A percentile compares a stretch with the other conserved stretches of the same genome.
Conservation (phyloP, 331 rosid genomes). For the Rhamnella rubrinervis region DNA sequence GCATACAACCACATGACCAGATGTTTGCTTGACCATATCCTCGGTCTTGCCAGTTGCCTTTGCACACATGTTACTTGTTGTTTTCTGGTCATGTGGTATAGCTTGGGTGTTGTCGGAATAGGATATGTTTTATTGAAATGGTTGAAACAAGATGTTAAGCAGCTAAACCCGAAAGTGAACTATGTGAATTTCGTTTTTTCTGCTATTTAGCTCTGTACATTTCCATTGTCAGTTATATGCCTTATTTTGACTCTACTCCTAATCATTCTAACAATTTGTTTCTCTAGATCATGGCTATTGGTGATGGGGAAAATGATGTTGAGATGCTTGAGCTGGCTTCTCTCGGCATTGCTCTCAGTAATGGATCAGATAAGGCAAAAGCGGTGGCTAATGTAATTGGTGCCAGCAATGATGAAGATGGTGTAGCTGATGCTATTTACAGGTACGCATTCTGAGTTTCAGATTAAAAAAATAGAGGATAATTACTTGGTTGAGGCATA, state of each 20-base stretch:
- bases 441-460: constrained; percentile 73
- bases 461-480: not conserved
- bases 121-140: not conserved
- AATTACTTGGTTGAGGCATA: not conserved
- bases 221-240: constrained; percentile 3
- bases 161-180: not conserved
- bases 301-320: constrained; percentile 91
- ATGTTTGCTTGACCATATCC: too few relatives aligned
- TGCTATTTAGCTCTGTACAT: not conserved
- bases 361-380: constrained; percentile 80
- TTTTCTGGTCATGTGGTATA: too few relatives aligned
- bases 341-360: constrained; percentile 81
- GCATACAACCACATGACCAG: too few relatives aligned
- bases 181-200: not conserved
- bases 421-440: constrained; percentile 90
- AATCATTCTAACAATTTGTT: constrained; percentile 4
- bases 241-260: constrained; percentile 12
- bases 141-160: not conserved
- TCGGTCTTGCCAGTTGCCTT: too few relatives aligned
- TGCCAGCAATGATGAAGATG: constrained; percentile 84
- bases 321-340: constrained; percentile 96
- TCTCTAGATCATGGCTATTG: constrained; percentile 88
- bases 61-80: too few relatives aligned
- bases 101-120: too few relatives aligned
- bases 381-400: constrained; percentile 79